Conservation (phyloP, 2,329 filamentous ascomycete genomes). For the Tolypocladium album region DNA sequence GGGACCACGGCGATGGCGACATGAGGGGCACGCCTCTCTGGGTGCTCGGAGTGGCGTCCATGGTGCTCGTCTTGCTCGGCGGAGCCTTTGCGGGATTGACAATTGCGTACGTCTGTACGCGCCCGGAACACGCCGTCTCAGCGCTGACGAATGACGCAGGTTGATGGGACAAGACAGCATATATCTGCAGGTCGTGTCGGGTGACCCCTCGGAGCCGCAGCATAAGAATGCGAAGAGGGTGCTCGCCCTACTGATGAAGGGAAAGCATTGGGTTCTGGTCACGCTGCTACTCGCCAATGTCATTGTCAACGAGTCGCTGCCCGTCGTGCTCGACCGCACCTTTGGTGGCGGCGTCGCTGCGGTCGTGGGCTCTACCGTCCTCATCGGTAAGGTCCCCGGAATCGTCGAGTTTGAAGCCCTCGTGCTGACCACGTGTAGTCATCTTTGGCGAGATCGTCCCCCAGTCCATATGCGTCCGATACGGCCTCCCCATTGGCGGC, state of each 20-base stretch:
- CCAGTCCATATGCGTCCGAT: conserved; percentile 92
- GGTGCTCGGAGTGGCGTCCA: conserved; percentile 70
- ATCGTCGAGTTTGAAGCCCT: not conserved
- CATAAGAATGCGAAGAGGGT: conserved; percentile 77
- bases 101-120: conserved; percentile 52
- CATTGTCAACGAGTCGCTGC: conserved; percentile 93
- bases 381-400: conserved; percentile 61
- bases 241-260: conserved; percentile 66
- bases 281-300: conserved; percentile 91
- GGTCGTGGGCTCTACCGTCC: conserved; percentile 80
- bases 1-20: conserved; percentile 33
- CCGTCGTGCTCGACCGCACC: conserved; percentile 88
- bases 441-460: conserved; percentile 97
- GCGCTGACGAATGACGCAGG: conserved; percentile 17
- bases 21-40: conserved; percentile 57
- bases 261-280: conserved; percentile 97
- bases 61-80: conserved; percentile 72
- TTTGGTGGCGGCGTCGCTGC: conserved; percentile 91
- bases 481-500: conserved; percentile 87
- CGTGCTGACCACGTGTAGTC: conserved; percentile 41
- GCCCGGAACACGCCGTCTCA: not conserved
- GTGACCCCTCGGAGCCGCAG: conserved; percentile 76
- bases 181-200: conserved; percentile 88
- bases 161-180: conserved; percentile 78
- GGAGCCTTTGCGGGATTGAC: conserved; percentile 93